These are phyloP conservation scores for Sporothrix pseudoabietina DNA, from an alignment of 2,329 filamentous ascomycete genomes.

Conservation along the genomic window DNA sequence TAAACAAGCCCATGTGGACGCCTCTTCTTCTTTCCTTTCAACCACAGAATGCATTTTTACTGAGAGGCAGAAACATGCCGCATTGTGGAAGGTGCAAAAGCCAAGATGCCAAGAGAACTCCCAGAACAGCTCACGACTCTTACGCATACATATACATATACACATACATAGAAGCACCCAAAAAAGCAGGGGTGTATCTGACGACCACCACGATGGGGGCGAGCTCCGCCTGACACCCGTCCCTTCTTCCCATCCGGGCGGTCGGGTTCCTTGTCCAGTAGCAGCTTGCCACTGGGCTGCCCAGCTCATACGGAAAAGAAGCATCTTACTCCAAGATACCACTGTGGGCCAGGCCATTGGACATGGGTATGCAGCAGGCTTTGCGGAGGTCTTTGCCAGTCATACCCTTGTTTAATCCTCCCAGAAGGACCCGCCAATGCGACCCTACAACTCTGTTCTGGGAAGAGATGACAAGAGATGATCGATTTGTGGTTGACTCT, in stretches of 20 bases:
- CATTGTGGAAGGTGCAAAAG: background rate
- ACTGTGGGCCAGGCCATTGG: background rate
- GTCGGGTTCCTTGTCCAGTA: background rate
- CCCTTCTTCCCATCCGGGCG: background rate
- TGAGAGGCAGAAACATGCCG: background rate
- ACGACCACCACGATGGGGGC: background rate
- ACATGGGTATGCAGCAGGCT: background rate
- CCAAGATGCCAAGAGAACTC: constrained; percentile 5
- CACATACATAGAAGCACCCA: background rate
- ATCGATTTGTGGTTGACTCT: background rate
- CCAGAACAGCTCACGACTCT: background rate
- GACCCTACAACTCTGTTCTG: background rate
- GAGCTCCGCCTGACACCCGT: background rate
- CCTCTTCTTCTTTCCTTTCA: background rate
- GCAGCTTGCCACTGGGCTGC: background rate
- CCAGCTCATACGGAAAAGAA: background rate
- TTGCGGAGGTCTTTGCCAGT: too few relatives aligned
- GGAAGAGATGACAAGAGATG: background rate
- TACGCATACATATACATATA: too few relatives aligned
- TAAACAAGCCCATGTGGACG: background rate
- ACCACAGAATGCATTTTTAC: too few relatives aligned
- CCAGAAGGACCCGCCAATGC: background rate
- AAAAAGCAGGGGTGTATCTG: background rate
- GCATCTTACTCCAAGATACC: background rate
- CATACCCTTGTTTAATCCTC: background rate